Conservation (phyloP, 140 eudicot species). For the Bidens hawaiensis region DNA sequence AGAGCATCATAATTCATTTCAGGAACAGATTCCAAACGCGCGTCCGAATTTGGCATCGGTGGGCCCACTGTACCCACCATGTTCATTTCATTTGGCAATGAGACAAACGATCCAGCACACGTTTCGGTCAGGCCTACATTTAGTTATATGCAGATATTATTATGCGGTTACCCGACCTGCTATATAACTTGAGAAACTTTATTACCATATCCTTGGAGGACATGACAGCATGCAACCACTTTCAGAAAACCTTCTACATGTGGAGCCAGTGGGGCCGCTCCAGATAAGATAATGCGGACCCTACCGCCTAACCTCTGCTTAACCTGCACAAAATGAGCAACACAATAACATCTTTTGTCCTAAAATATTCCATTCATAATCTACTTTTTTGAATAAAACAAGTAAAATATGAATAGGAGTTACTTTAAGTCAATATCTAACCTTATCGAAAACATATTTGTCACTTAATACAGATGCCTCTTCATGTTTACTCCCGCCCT, state of each 20-base stretch:
- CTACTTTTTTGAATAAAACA: background rate
- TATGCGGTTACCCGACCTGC: background rate
- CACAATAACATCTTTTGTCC: background rate
- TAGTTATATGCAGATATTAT: background rate
- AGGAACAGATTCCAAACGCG: conserved; percentile 87
- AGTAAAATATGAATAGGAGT: background rate
- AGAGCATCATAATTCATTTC: conserved; percentile 95
- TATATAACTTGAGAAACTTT: background rate
- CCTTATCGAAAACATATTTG: conserved; percentile 88
- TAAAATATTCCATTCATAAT: background rate
- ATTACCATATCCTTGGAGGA: conserved; percentile 98
- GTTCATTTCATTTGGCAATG: conserved; percentile 64
- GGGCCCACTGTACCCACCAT: conserved; percentile 99
- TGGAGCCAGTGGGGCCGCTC: conserved; percentile 96
- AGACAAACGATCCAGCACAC: conserved; percentile 94
- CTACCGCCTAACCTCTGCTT: conserved; percentile 86
- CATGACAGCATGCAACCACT: conserved; percentile 88
- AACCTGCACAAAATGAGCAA: conserved; percentile 45
- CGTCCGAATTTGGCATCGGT: conserved; percentile 87
- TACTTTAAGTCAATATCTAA: conserved; percentile 14
- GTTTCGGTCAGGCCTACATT: conserved; percentile 84
- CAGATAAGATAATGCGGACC: conserved; percentile 84
- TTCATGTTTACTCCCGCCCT: conserved; percentile 66
- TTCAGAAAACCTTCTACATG: conserved; percentile 84
- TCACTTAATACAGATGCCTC: conserved; percentile 84